Conservation (phyloP, 805 yeast species). For the Candida incommunis region DNA sequence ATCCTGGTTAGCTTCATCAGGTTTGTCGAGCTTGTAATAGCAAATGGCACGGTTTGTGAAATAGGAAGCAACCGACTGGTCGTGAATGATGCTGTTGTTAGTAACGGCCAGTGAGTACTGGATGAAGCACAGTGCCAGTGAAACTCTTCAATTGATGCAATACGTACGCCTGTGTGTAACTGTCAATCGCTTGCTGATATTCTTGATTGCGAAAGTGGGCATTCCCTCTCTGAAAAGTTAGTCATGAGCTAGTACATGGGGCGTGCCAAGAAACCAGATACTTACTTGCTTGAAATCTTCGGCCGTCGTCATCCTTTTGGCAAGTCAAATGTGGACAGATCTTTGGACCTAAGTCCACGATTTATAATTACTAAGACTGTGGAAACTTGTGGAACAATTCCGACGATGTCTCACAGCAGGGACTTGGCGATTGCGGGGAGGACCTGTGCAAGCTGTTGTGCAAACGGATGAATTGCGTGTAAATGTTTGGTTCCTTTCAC, state of each 20-base stretch:
- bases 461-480: too few relatives aligned
- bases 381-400: too few relatives aligned
- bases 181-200: slow-evolving; percentile 16
- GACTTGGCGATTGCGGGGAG: too few relatives aligned
- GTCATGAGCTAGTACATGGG: too few relatives aligned
- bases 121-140: not conserved
- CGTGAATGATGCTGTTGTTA: slow-evolving; percentile 14
- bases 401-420: too few relatives aligned
- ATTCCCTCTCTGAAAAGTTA: slow-evolving; percentile 11
- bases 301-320: not conserved
- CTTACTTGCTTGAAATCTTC: not conserved
- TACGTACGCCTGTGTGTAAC: slow-evolving; percentile 17
- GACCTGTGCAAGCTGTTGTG: too few relatives aligned
- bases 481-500: too few relatives aligned
- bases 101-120: not conserved
- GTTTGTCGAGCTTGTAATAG: slow-evolving; percentile 11
- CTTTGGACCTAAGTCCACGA: too few relatives aligned
- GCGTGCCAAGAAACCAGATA: too few relatives aligned
- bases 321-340: too few relatives aligned
- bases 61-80: not conserved
- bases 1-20: slow-evolving; percentile 15
- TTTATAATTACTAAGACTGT: too few relatives aligned
- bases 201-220: slow-evolving; percentile 14
- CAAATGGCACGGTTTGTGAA: slow-evolving; percentile 14
- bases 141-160: not conserved